Evolutionary conservation across 202 grass and related monocot genomes (phyloP).

Genomic region (Schoenoplectus tabernaemontani): DNA sequence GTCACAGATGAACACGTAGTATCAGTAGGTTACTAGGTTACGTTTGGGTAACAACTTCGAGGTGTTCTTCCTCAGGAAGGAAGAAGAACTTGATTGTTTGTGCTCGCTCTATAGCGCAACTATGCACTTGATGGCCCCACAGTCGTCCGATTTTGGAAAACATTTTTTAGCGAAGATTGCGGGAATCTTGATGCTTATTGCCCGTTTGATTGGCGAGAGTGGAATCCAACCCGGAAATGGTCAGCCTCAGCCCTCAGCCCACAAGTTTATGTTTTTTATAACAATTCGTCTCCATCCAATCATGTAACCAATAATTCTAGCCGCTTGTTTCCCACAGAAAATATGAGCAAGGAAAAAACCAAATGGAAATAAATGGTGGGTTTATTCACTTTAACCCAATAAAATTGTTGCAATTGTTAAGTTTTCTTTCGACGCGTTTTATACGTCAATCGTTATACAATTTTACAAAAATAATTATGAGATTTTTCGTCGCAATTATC

Average conservation of each 20-base stretch:
- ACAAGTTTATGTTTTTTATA: neutral
- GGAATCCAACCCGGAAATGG: neutral
- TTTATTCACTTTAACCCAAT: neutral
- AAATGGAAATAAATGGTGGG: neutral
- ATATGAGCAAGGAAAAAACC: neutral
- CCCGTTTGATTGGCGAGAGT: neutral
- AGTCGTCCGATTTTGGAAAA: neutral
- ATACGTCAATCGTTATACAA: too few species aligned
- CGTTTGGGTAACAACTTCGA: neutral
- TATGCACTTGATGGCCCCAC: too few species aligned
- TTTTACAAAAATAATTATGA: neutral
- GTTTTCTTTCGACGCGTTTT: neutral
- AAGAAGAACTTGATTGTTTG: too few species aligned
- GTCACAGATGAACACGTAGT: neutral
- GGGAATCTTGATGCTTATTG: neutral
- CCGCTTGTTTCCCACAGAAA: conserved; percentile 17
- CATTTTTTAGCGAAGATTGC: neutral
- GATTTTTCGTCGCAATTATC: neutral
- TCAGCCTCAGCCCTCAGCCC: too few species aligned
- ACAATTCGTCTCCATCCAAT: neutral
- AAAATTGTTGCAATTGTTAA: neutral
- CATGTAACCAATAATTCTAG: conserved; percentile 11
- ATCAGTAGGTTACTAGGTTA: too few species aligned
- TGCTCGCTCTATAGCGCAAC: too few species aligned
- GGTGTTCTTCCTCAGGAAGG: neutral